Conservation (phyloP, 208 protist genomes). For the Tritrichomonas musculus region DNA sequence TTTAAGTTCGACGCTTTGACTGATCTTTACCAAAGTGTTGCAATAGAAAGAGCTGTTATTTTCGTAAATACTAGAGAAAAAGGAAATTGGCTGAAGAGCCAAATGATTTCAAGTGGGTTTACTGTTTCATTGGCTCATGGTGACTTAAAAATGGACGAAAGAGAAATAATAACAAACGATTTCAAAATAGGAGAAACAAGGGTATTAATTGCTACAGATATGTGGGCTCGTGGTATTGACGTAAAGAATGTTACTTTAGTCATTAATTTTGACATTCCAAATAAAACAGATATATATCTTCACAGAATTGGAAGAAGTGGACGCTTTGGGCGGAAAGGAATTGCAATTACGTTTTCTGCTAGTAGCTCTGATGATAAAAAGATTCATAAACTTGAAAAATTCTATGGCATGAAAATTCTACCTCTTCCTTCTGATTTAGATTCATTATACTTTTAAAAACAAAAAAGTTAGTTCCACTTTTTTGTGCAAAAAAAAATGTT, state of each 20-base stretch:
- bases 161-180: slow-evolving; percentile 81
- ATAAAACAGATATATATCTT: slow-evolving; percentile 67
- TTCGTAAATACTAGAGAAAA: slow-evolving; percentile 96
- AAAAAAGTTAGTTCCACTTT: background rate
- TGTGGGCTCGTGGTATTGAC: slow-evolving; percentile 65
- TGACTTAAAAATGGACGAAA: slow-evolving; percentile 83
- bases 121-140: slow-evolving; percentile 58
- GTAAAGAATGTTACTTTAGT: slow-evolving; percentile 86
- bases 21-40: slow-evolving; percentile 73
- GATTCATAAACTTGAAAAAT: slow-evolving; percentile 19
- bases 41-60: slow-evolving; percentile 70
- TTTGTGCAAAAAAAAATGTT: too few species aligned
- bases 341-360: slow-evolving; percentile 92
- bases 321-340: slow-evolving; percentile 84
- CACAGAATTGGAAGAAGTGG: slow-evolving; percentile 63
- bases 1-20: slow-evolving; percentile 93
- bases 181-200: slow-evolving; percentile 79
- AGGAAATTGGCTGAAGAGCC: slow-evolving; percentile 75
- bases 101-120: slow-evolving; percentile 78
- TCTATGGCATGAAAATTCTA: background rate
- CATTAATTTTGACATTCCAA: slow-evolving; percentile 92
- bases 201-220: slow-evolving; percentile 87
- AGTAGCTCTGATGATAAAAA: slow-evolving; percentile 57
- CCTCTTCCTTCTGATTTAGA: slow-evolving; percentile 24
- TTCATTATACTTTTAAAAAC: slow-evolving; percentile 21